These are phyloP conservation scores for Botrytis elliptica DNA, from an alignment of 2,329 filamentous ascomycete species.

Conservation along the genomic window DNA sequence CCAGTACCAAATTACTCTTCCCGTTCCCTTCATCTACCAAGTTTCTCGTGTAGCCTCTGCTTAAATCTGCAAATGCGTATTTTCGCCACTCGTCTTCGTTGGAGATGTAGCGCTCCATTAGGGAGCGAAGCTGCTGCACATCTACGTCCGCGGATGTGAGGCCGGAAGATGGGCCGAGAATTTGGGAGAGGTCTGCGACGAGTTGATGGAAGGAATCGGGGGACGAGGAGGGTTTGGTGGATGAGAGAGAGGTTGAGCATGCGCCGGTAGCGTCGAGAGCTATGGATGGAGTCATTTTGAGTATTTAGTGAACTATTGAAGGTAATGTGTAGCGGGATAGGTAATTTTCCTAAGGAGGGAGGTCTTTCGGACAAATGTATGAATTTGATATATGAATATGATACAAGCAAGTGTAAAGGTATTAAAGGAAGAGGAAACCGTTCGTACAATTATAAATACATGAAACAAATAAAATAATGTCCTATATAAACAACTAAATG, in stretches of 20 bases:
- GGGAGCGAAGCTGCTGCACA: constrained; percentile 63
- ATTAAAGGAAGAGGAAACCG: not conserved
- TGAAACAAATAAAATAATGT: not conserved
- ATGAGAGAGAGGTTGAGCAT: not conserved
- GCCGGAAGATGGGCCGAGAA: constrained; percentile 77
- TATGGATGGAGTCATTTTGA: constrained; percentile 16
- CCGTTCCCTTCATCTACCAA: constrained; percentile 88
- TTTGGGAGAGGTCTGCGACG: constrained; percentile 69
- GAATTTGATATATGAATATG: not conserved
- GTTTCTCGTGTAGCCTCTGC: constrained; percentile 78
- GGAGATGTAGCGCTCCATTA: constrained; percentile 76
- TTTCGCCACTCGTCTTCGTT: constrained; percentile 67
- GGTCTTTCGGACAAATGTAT: not conserved
- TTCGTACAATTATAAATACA: not conserved
- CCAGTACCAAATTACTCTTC: constrained; percentile 50
- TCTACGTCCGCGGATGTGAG: constrained; percentile 81
- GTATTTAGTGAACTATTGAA: not conserved
- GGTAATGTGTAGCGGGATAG: not conserved
- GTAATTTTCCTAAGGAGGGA: not conserved
- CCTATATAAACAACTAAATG: not conserved
- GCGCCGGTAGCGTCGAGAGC: constrained; percentile 6
- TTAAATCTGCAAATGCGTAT: constrained; percentile 72
- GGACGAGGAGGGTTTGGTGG: constrained; percentile 32
- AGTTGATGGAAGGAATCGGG: constrained; percentile 64
- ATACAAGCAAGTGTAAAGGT: not conserved